Conservation (phyloP, 371 early-diverging fungal genomes). For the Apophysomyces trapeziformis region DNA sequence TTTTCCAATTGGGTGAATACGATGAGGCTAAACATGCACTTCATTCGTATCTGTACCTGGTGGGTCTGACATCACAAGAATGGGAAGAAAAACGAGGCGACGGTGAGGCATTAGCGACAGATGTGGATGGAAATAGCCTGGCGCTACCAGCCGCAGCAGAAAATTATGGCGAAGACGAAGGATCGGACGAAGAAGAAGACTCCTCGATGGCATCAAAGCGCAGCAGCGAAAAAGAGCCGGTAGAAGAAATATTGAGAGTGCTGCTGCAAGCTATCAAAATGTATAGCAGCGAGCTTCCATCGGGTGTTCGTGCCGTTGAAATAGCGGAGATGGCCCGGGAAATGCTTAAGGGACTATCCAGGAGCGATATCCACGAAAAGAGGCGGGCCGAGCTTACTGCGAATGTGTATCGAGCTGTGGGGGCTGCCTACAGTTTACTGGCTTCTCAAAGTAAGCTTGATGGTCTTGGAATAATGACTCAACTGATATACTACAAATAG, state of each 20-base stretch:
- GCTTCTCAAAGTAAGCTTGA: conserved; percentile 60
- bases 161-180: conserved; percentile 10
- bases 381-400: conserved; percentile 23
- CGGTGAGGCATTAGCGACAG: conserved; percentile 38
- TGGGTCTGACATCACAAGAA: conserved; percentile 44
- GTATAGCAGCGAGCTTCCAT: conserved; percentile 50
- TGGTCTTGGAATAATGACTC: not conserved
- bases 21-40: conserved; percentile 76
- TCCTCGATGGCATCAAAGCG: conserved; percentile 32
- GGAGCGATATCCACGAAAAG: conserved; percentile 18
- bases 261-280: conserved; percentile 54
- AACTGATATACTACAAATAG: conserved; percentile 28
- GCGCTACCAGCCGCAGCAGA: conserved; percentile 19
- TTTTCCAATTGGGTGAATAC: conserved; percentile 69
- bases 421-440: conserved; percentile 66
- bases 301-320: conserved; percentile 51
- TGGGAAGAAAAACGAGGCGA: conserved; percentile 31
- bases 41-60: conserved; percentile 63
- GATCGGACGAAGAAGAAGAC: not conserved
- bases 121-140: conserved; percentile 27
- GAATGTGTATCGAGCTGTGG: conserved; percentile 58
- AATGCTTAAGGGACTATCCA: conserved; percentile 33
- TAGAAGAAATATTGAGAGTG: conserved; percentile 42
- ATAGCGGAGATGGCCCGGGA: conserved; percentile 49
- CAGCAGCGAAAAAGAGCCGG: conserved; percentile 32